Evolutionary conservation across 176 grass and related monocot genomes (phyloP).

Genomic region (Triticum turgidum): DNA sequence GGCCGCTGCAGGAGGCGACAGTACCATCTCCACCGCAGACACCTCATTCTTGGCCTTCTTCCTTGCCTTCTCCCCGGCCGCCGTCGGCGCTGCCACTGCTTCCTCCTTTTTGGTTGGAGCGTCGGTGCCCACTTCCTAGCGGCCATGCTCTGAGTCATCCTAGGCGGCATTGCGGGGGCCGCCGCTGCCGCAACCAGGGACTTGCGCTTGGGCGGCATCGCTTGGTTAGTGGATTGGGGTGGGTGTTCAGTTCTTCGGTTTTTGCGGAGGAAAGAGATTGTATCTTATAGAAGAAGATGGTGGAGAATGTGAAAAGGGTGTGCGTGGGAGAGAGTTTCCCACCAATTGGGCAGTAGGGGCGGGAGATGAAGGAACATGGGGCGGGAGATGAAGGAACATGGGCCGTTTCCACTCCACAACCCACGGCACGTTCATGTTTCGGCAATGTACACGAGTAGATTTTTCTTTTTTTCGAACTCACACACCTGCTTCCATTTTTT

Average conservation of each 20-base stretch:
- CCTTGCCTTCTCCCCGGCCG: not conserved
- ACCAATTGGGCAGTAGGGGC: not conserved
- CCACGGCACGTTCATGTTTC: not conserved
- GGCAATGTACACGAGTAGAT: too few relatives aligned
- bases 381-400: constrained; percentile 2
- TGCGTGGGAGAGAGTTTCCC: not conserved
- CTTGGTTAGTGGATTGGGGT: not conserved
- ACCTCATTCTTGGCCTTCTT: constrained; percentile 12
- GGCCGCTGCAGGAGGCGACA: not conserved
- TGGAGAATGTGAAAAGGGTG: not conserved
- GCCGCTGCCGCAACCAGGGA: not conserved
- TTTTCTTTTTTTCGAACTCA: too few relatives aligned
- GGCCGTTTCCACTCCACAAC: not conserved
- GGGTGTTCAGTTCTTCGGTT: not conserved
- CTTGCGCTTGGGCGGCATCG: constrained; percentile 18
- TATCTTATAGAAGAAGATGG: not conserved
- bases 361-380: not conserved
- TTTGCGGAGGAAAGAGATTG: not conserved
- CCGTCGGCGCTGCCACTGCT: not conserved
- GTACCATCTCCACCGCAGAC: not conserved
- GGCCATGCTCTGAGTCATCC: constrained; percentile 9
- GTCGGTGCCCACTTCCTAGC: not conserved
- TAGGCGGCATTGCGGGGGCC: not conserved
- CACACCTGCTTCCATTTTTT: too few relatives aligned
- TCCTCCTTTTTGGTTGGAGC: not conserved